These are phyloP conservation scores for Candida mesenterica DNA, from an alignment of 1,139 yeast species.

Conservation along the genomic window DNA sequence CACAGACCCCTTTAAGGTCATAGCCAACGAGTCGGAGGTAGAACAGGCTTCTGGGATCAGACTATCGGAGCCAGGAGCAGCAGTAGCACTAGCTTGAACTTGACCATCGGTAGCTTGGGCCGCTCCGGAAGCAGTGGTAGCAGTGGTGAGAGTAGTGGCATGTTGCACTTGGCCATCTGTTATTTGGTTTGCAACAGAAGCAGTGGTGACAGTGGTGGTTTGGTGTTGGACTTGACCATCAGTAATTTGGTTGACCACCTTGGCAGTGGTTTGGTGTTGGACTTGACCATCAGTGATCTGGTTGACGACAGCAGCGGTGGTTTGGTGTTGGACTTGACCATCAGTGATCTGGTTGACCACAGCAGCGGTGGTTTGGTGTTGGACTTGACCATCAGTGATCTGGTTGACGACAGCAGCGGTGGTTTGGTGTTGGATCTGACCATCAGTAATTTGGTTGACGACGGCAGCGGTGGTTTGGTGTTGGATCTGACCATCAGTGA, in stretches of 20 bases:
- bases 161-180: conserved; percentile 42
- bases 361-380: conserved; percentile 37
- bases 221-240: conserved; percentile 53
- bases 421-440: conserved; percentile 52
- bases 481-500: conserved; percentile 42
- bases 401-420: conserved; percentile 47
- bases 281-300: conserved; percentile 36
- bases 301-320: conserved; percentile 16
- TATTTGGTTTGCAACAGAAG: conserved; percentile 32
- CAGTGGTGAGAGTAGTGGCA: conserved; percentile 20
- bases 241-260: conserved; percentile 50
- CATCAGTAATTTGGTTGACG: conserved; percentile 39
- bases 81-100: conserved; percentile 19
- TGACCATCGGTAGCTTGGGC: conserved; percentile 46
- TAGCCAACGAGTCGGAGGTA: conserved; percentile 49
- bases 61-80: conserved; percentile 7
- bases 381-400: conserved; percentile 51
- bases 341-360: conserved; percentile 28
- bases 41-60: conserved; percentile 43
- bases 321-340: conserved; percentile 40
- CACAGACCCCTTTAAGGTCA: conserved; percentile 52
- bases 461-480: conserved; percentile 29
- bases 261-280: conserved; percentile 23
- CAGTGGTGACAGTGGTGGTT: conserved; percentile 38
- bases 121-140: conserved; percentile 27